Conservation (phyloP, 2,329 filamentous ascomycete species). For the Rhynchosporium agropyri region DNA sequence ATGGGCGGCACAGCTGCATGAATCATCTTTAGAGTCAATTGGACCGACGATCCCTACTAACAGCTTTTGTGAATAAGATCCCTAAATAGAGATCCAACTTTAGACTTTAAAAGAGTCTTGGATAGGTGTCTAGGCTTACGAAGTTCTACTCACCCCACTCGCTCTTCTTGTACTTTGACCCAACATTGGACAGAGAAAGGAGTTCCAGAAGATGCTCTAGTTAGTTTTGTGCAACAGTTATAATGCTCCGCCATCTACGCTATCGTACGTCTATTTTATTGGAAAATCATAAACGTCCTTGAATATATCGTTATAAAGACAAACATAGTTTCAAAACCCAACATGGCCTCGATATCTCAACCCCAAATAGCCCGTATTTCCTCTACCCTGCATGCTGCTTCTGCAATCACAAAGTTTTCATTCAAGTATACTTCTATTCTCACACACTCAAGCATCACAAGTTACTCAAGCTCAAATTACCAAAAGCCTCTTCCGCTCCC, state of each 20-base stretch:
- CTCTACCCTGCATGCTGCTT: background rate
- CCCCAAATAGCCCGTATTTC: background rate
- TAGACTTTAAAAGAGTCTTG: background rate
- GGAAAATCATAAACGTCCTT: background rate
- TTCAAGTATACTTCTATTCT: background rate
- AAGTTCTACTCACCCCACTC: background rate
- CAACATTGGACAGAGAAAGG: background rate
- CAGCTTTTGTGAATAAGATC: no score
- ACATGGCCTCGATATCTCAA: background rate
- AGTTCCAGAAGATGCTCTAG: background rate
- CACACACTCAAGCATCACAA: background rate
- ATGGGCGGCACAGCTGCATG: background rate
- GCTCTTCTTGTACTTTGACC: no score
- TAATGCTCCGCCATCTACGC: background rate
- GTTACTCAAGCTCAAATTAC: slow-evolving; percentile 12
- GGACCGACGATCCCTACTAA: background rate
- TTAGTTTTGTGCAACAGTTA: background rate
- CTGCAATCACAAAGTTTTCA: background rate
- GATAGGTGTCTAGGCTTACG: background rate
- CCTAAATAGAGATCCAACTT: background rate
- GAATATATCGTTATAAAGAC: background rate
- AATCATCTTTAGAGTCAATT: background rate
- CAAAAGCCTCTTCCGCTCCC: slow-evolving; percentile 23
- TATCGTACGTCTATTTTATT: background rate
- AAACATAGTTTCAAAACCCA: background rate